Base-by-base conservation (phyloP, 2,329 filamentous ascomycete species). In the Cladosporium sp. region DNA sequence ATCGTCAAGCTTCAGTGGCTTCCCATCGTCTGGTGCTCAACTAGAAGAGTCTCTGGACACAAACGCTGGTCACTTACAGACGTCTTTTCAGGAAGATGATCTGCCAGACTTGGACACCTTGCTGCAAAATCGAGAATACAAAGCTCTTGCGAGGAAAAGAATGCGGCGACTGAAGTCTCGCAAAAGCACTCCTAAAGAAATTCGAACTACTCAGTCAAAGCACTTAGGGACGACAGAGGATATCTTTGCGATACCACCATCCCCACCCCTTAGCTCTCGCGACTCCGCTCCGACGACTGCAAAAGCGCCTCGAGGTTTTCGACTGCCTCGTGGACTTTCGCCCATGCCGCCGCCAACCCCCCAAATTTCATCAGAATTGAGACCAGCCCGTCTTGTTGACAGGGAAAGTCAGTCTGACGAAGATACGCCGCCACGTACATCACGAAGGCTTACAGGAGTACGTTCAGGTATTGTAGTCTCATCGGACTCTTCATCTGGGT, bases 171-270 rank as follows among this genome's bases (percentile, higher is more conserved):
- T n/a, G 59, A 56, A 45, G 13, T 54, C 6, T 11, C 20, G 13
- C 52, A 58, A 18, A 42, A 15, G n/a, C n/a, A n/a, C n/a, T n/a
- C n/a, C n/a, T 27, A 5, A 17, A 8, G 20, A 20, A 9, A 24
- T 3, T 27, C 9, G 5, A 15, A n/a, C 11, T 24, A 11, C 9
- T 9, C 39, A 24, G 9, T 11, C 27, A 19, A 15, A 9, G 3
- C 19, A 37, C n/a, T 22, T 4, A 18, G 32, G n/a, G 2, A 34
- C 9, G n/a, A 29, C 36, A 19, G 39, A 47, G 45, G 24, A 69
- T 37, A 59, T 67, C 2, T 71, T 66, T 58, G 60, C 66, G 2
- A 57, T 71, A n/a, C 71, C 71, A 8, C 64, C 67, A n/a, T 74
- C 73, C 8, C 73, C 72, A 27, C 70, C 71, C 13, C 47, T 49